Evolutionary conservation across 352 stramenopile species (phyloP).

Genomic region (Stramenopiles sp.): DNA sequence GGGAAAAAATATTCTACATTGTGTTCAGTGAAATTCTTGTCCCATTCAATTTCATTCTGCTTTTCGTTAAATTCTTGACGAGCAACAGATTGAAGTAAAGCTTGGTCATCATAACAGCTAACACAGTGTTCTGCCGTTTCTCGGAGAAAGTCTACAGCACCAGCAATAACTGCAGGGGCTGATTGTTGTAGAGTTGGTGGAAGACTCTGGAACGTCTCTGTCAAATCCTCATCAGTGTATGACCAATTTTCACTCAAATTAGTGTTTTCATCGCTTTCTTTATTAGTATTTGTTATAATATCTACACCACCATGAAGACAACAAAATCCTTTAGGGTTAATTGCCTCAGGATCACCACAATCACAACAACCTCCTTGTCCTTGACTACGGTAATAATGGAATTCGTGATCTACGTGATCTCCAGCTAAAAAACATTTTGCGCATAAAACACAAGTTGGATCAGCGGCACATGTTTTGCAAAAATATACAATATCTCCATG

Average conservation of each 20-base stretch:
- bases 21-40: too few relatives aligned
- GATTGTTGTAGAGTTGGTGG: not conserved
- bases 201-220: not conserved
- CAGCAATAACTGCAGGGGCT: not conserved
- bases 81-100: too few relatives aligned
- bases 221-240: not conserved
- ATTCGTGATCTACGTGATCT: constrained; percentile 5
- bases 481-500: constrained; percentile 8
- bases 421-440: constrained; percentile 7
- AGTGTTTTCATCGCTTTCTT: too few relatives aligned
- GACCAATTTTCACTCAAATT: too few relatives aligned
- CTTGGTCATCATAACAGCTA: too few relatives aligned
- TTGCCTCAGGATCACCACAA: not conserved
- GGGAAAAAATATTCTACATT: too few relatives aligned
- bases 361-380: not conserved
- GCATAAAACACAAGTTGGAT: constrained; percentile 9
- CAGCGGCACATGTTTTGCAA: not conserved
- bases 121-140: too few relatives aligned
- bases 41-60: too few relatives aligned
- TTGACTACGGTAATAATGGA: constrained; percentile 8
- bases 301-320: too few relatives aligned
- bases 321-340: not conserved
- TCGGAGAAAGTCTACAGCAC: too few relatives aligned
- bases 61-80: too few relatives aligned
- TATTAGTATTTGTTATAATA: too few relatives aligned